A percentile compares a stretch with the other conserved stretches of the same genome.
phyloP scores from a whole-genome alignment of 306 rosid species.

The Vicia faba region DNA sequence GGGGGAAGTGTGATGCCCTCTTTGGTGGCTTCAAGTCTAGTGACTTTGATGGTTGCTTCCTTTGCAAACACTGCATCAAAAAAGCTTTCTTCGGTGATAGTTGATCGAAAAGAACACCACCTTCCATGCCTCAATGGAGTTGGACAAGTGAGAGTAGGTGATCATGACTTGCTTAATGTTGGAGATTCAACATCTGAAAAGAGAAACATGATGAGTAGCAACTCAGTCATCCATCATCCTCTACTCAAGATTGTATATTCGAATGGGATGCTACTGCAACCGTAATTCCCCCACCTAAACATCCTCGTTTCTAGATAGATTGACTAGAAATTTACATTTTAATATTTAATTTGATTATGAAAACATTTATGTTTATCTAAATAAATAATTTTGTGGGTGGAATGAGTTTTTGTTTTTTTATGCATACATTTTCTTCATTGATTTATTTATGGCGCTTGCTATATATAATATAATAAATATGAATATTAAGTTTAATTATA shows the following conservation, averaged over 20 bases:
- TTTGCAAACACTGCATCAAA: slow-evolving; percentile 53
- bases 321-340: too few species aligned
- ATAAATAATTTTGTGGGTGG: not conserved
- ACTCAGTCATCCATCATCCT: not conserved
- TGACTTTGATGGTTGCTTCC: slow-evolving; percentile 59
- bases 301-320: not conserved
- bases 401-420: not conserved
- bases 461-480: too few species aligned
- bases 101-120: not conserved
- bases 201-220: not conserved
- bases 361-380: too few species aligned
- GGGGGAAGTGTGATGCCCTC: slow-evolving; percentile 64
- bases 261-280: not conserved
- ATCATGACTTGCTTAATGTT: not conserved
- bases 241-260: not conserved
- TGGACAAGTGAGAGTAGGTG: not conserved
- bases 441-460: too few species aligned
- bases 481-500: too few species aligned
- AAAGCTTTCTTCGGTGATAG: slow-evolving; percentile 33
- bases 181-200: not conserved
- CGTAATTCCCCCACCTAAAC: not conserved
- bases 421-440: too few species aligned
- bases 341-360: too few species aligned
- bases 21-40: slow-evolving; percentile 51
- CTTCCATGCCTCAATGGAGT: not conserved